Evolutionary conservation across 2,329 filamentous ascomycete species (phyloP).

Genomic region (Fusarium sp.): DNA sequence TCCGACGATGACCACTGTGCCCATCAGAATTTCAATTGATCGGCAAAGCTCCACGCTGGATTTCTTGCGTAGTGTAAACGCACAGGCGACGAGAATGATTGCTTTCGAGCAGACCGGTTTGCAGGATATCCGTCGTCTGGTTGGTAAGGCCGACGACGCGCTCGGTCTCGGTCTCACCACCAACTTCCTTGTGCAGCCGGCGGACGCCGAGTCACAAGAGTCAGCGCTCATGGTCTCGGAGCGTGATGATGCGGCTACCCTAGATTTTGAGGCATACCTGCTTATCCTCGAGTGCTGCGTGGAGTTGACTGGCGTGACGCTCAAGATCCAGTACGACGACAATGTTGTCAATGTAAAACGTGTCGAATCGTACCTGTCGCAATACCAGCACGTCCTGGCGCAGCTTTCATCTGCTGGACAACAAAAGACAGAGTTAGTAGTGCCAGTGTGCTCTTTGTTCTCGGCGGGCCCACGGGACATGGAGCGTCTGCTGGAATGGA

Average conservation of each 20-base stretch:
- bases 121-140: neutral
- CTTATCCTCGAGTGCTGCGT: slow-evolving; percentile 10
- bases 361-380: neutral
- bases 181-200: slow-evolving; percentile 3
- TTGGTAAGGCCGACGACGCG: neutral
- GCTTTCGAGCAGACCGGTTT: slow-evolving; percentile 9
- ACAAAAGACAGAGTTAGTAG: neutral
- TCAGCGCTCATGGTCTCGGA: neutral
- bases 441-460: slow-evolving; percentile 4
- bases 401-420: slow-evolving; percentile 6
- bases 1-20: slow-evolving; percentile 4
- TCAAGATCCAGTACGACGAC: slow-evolving; percentile 9
- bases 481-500: slow-evolving; percentile 9
- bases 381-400: slow-evolving; percentile 3
- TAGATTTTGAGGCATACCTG: slow-evolving; percentile 2
- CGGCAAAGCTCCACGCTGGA: neutral
- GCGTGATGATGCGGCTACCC: neutral
- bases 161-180: neutral
- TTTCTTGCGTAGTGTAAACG: neutral
- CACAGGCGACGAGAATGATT: slow-evolving; percentile 5
- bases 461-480: slow-evolving; percentile 3
- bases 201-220: neutral
- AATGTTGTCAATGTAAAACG: slow-evolving; percentile 5
- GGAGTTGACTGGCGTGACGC: slow-evolving; percentile 8
- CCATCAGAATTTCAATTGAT: slow-evolving; percentile 3